A percentile compares a stretch with the other conserved stretches of the same genome.
phyloP scores from a whole-genome alignment of 1,284 basidiomycete species.

The Phenoliferia sp. region DNA sequence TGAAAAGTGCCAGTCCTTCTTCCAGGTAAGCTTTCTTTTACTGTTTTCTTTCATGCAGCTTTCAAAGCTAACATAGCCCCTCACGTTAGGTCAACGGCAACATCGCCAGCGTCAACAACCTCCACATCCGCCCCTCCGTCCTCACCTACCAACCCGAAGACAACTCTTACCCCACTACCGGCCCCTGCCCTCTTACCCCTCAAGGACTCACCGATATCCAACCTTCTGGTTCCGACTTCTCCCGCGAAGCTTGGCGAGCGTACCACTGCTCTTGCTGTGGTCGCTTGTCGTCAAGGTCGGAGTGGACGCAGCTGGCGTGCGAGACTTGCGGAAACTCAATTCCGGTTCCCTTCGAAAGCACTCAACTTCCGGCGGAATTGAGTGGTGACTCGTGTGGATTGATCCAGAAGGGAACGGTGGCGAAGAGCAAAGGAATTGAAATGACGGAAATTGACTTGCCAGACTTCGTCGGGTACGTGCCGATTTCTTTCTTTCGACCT shows the following conservation, averaged over 20 bases:
- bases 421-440: neutral
- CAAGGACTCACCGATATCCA: slow-evolving; percentile 8
- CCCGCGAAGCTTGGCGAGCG: slow-evolving; percentile 17
- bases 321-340: slow-evolving; percentile 6
- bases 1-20: slow-evolving; percentile 21
- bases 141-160: slow-evolving; percentile 1
- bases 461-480: too few species aligned
- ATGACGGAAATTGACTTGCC: neutral
- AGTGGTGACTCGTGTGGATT: too few species aligned
- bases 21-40: slow-evolving; percentile 7
- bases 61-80: neutral
- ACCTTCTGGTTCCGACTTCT: slow-evolving; percentile 8
- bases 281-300: slow-evolving; percentile 13
- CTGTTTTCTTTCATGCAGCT: neutral
- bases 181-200: slow-evolving; percentile 14
- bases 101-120: neutral
- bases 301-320: slow-evolving; percentile 21
- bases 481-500: too few species aligned
- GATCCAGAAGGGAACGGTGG: too few species aligned
- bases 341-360: neutral
- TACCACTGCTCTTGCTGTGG: slow-evolving; percentile 23
- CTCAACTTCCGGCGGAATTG: neutral
- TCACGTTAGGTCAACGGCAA: slow-evolving; percentile 3
- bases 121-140: slow-evolving; percentile 8
- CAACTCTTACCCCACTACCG: neutral